Conservation (phyloP, 2,329 filamentous ascomycete species). For the Verruconis gallopava region DNA sequence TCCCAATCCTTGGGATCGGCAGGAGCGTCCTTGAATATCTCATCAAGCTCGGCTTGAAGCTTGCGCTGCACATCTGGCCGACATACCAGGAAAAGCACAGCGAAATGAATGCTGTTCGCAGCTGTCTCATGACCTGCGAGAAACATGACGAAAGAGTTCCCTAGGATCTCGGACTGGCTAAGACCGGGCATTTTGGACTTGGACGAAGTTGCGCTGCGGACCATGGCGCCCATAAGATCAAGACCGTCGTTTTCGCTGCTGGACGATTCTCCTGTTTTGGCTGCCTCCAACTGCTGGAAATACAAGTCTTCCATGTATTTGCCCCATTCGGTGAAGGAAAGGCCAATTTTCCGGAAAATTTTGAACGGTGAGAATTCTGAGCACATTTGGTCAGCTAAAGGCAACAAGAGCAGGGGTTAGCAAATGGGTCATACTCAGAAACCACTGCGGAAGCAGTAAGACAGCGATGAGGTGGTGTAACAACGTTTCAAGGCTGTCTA, state of each 20-base stretch:
- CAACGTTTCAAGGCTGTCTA: slow-evolving; percentile 46
- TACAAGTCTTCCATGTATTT: slow-evolving; percentile 60
- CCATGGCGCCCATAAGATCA: slow-evolving; percentile 44
- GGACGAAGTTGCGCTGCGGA: slow-evolving; percentile 29
- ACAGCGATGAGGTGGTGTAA: slow-evolving; percentile 52
- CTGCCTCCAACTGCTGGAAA: not conserved
- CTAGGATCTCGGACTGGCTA: slow-evolving; percentile 53
- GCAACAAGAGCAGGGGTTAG: too few relatives aligned
- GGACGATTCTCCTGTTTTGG: slow-evolving; percentile 11
- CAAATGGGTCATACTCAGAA: slow-evolving; percentile 41
- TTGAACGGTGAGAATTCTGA: slow-evolving; percentile 1
- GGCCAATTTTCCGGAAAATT: not conserved
- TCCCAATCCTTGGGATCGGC: slow-evolving; percentile 47
- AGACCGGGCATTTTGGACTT: slow-evolving; percentile 18
- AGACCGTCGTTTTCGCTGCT: slow-evolving; percentile 31
- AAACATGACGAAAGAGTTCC: slow-evolving; percentile 51
- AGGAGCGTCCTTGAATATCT: slow-evolving; percentile 46
- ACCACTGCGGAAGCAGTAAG: slow-evolving; percentile 45
- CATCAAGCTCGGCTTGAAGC: slow-evolving; percentile 57
- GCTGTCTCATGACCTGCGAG: slow-evolving; percentile 74
- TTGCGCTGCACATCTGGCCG: slow-evolving; percentile 49
- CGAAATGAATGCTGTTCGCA: slow-evolving; percentile 61
- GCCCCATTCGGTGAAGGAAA: slow-evolving; percentile 46
- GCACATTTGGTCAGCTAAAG: too few relatives aligned
- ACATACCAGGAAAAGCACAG: slow-evolving; percentile 54